Evolutionary conservation across 441 rosid genomes (phyloP).

Genomic region (Eruca vesicaria): DNA sequence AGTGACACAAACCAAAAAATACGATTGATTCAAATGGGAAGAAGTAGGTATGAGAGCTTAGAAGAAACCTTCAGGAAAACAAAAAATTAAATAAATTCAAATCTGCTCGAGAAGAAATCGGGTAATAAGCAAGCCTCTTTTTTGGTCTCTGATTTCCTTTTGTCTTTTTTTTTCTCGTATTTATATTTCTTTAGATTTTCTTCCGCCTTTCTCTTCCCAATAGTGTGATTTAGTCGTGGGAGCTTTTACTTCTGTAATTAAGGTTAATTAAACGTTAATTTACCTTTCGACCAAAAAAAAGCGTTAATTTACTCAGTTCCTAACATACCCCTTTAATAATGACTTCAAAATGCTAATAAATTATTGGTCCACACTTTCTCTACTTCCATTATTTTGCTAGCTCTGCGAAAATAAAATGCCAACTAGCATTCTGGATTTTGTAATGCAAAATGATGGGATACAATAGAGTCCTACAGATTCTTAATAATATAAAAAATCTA

Average conservation of each 20-base stretch:
- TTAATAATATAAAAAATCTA: neutral
- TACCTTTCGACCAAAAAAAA: too few relatives aligned
- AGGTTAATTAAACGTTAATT: constrained; percentile 25
- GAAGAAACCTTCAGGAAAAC: constrained; percentile 42
- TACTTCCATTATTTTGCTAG: neutral
- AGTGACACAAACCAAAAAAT: neutral
- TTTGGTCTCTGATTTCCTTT: neutral
- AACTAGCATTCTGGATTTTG: neutral
- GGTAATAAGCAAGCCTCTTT: neutral
- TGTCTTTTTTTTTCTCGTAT: neutral
- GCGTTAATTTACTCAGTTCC: constrained; percentile 35
- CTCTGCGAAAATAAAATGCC: neutral
- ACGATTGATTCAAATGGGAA: constrained; percentile 4
- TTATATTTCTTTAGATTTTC: neutral
- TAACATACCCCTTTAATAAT: constrained; percentile 35
- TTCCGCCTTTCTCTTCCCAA: constrained; percentile 4
- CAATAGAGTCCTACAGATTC: neutral
- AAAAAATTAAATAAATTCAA: neutral
- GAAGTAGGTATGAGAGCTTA: constrained; percentile 7
- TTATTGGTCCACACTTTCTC: neutral
- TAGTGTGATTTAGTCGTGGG: constrained; percentile 24
- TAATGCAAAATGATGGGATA: neutral
- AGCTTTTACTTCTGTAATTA: constrained; percentile 21
- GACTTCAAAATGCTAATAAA: neutral
- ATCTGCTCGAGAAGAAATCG: constrained; percentile 17